Evolutionary conservation across 2,329 filamentous ascomycete species (phyloP).

Genomic region (Fusarium agapanthi): DNA sequence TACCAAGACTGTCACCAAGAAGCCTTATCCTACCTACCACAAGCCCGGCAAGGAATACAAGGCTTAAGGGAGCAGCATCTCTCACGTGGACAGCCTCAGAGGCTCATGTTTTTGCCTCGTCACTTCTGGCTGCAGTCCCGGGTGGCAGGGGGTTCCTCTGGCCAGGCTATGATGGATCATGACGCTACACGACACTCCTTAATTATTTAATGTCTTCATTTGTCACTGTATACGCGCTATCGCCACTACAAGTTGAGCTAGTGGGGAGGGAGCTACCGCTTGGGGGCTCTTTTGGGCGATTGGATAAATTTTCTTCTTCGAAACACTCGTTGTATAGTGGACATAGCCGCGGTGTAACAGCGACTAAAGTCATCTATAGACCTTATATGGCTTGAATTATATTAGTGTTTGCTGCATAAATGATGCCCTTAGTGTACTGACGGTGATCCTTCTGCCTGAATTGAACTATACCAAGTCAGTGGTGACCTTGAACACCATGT

Average conservation of each 20-base stretch:
- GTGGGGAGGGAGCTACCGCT: not conserved
- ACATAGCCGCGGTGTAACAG: slow-evolving; percentile 15
- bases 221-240: not conserved
- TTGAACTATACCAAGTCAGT: too few relatives aligned
- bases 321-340: slow-evolving; percentile 30
- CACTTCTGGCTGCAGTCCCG: not conserved
- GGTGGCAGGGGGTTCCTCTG: not conserved
- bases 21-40: slow-evolving; percentile 5
- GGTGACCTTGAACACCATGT: too few relatives aligned
- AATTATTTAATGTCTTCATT: slow-evolving; percentile 8
- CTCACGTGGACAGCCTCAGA: not conserved
- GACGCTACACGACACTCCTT: slow-evolving; percentile 8
- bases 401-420: not conserved
- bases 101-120: not conserved
- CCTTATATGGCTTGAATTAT: not conserved
- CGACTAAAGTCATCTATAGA: slow-evolving; percentile 23
- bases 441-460: too few relatives aligned
- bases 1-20: not conserved
- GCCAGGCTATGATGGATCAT: not conserved
- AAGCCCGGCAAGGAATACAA: slow-evolving; percentile 15
- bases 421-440: rapidly evolving
- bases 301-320: slow-evolving; percentile 18
- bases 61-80: not conserved
- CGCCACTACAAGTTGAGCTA: not conserved
- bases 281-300: not conserved